These are phyloP conservation scores for Elsinoe arachidis DNA, from an alignment of 2,329 filamentous ascomycete genomes.

Conservation along the genomic window DNA sequence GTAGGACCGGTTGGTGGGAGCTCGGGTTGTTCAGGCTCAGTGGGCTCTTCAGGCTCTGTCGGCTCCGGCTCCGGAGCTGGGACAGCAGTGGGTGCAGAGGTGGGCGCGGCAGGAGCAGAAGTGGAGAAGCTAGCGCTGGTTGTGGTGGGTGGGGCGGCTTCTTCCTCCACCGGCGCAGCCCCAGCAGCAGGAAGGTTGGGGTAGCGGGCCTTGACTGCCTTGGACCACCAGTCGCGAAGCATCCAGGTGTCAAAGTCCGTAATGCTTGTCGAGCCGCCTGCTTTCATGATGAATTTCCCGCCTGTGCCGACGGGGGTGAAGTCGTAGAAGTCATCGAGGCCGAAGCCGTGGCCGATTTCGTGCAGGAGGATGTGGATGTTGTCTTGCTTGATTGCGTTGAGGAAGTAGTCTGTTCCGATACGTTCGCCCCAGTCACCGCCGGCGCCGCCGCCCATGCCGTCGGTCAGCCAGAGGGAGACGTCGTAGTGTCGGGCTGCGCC, in stretches of 20 bases:
- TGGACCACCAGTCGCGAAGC: slow-evolving; percentile 41
- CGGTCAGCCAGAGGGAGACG: slow-evolving; percentile 41
- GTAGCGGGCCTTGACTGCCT: slow-evolving; percentile 21
- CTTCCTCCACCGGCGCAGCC: background rate
- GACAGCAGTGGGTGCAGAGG: background rate
- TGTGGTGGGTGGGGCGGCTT: background rate
- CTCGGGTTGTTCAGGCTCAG: background rate
- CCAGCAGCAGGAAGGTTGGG: background rate
- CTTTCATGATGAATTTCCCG: slow-evolving; percentile 39
- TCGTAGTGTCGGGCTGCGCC: slow-evolving; percentile 34
- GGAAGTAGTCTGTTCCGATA: slow-evolving; percentile 38
- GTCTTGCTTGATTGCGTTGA: slow-evolving; percentile 29
- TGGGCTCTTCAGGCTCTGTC: background rate
- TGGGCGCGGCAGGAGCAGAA: background rate
- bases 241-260: slow-evolving; percentile 46
- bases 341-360: slow-evolving; percentile 40
- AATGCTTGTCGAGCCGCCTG: slow-evolving; percentile 34
- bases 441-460: slow-evolving; percentile 36
- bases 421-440: slow-evolving; percentile 43
- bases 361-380: slow-evolving; percentile 41
- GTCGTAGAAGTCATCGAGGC: slow-evolving; percentile 38
- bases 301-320: slow-evolving; percentile 36
- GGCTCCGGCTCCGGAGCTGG: background rate
- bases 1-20: background rate
- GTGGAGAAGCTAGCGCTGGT: background rate